These are phyloP conservation scores for Meyerozyma guilliermondii DNA, from an alignment of 1,139 yeast genomes.

Conservation along the genomic window DNA sequence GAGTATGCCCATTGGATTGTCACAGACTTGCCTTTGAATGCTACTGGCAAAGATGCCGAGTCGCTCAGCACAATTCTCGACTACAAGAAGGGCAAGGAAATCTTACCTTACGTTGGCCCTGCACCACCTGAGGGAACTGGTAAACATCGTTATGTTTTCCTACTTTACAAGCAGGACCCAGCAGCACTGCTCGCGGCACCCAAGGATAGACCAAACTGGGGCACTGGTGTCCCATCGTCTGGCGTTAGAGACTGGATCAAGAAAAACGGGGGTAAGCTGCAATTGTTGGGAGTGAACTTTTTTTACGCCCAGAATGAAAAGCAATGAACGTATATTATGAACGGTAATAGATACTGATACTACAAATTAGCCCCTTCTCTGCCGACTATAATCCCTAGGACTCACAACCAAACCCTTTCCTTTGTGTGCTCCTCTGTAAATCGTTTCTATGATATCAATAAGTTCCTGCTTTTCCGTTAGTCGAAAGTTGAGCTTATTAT, in stretches of 20 bases:
- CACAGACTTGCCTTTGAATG: conserved; percentile 53
- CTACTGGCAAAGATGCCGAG: conserved; percentile 22
- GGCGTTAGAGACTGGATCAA: conserved; percentile 77
- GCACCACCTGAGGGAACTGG: conserved; percentile 84
- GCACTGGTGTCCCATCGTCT: conserved; percentile 67
- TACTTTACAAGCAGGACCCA: conserved; percentile 63
- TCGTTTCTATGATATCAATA: conserved; percentile 85
- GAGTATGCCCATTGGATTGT: conserved; percentile 79
- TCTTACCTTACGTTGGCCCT: conserved; percentile 59
- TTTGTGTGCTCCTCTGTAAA: conserved; percentile 85
- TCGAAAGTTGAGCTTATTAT: conserved; percentile 81
- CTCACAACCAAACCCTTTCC: conserved; percentile 90
- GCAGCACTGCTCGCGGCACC: conserved; percentile 35
- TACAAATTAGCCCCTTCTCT: conserved; percentile 5
- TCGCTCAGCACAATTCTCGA: conserved; percentile 34
- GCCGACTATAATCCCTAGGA: conserved; percentile 56
- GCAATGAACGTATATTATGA: conserved; percentile 11
- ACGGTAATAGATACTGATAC: conserved; percentile 8
- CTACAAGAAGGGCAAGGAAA: conserved; percentile 30
- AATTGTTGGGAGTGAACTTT: conserved; percentile 72
- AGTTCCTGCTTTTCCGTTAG: conserved; percentile 81
- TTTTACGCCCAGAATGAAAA: conserved; percentile 66
- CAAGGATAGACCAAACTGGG: conserved; percentile 75
- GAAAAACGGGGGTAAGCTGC: conserved; percentile 50
- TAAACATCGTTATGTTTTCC: conserved; percentile 73